Evolutionary conservation across 2,329 filamentous ascomycete species (phyloP), one percentile per base, ranked within the genome.

Genomic region (Cylindrodendrum hubeiense): DNA sequence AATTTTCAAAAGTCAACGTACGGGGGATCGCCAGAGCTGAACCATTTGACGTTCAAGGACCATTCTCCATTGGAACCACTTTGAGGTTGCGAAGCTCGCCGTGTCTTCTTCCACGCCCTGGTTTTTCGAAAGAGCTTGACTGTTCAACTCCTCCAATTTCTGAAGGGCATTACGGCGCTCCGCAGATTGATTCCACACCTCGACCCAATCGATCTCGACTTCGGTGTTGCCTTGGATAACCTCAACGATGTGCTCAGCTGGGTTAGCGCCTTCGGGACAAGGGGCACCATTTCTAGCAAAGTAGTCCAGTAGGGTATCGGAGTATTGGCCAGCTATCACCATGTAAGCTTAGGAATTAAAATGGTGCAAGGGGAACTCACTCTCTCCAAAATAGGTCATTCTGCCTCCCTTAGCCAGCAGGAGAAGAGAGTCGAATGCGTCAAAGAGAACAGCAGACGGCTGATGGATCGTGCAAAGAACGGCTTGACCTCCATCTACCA

Each of bases 401-500:
- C 41, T 47, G 1, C 71, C 71, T 12, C 70, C 70, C 60, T 67
- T 72, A 10, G 67, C 69, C 5, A 74, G 44, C 1, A 73, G 60
- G 8, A 74, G 56, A 3, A 71, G 63, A 15, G 66, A 60, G 22
- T 74, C 70, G 19, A 74, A 74, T 8, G 64, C 65, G 8, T 67
- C 66, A 50, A 71, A 71, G 2, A 71, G 47, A 8, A 65, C 61
- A 0, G 67, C 67, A 0, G 88, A 85, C 0, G 91, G 83, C 72
- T 91, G 91, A 77, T 88, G 88, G 59, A 91, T 75, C 75, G 91
- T 91, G 4, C 88, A 85, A 4, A 91, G 82, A 60, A 92, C 90
- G 0, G 87, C 89, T 74, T 86, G 90, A 0, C 90, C 89, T 1
- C 86, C 87, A 67, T 91, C 89, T 15, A 85, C 88, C 75, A 86